These are phyloP conservation scores for Zygoascus meyerae DNA, from an alignment of 1,139 yeast genomes.

Conservation along the genomic window DNA sequence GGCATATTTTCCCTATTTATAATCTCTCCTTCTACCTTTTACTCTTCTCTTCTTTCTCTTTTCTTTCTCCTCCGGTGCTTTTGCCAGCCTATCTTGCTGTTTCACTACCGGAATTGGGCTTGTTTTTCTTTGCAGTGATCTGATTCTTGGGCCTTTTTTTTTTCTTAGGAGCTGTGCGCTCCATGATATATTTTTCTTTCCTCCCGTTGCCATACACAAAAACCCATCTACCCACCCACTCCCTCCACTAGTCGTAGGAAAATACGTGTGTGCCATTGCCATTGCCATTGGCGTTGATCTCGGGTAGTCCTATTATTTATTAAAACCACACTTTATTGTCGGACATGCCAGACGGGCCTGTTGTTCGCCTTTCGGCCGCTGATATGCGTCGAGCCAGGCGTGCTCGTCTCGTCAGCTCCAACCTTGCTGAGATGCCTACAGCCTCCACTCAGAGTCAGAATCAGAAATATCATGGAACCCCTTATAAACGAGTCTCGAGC, in stretches of 20 bases:
- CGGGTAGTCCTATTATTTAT: neutral
- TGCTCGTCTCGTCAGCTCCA: conserved; percentile 4
- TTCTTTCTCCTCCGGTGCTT: neutral
- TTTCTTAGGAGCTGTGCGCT: neutral
- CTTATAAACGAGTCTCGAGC: no score
- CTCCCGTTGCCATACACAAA: neutral
- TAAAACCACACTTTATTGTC: neutral
- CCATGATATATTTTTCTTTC: neutral
- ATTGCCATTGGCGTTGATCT: no score
- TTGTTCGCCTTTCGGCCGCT: neutral
- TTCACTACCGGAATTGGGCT: neutral
- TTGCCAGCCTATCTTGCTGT: neutral
- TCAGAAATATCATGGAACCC: no score
- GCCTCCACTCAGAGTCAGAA: no score
- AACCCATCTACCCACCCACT: neutral
- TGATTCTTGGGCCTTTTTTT: neutral
- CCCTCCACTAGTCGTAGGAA: neutral
- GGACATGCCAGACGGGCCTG: neutral
- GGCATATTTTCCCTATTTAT: conserved; percentile 13
- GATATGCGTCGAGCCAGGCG: conserved; percentile 4
- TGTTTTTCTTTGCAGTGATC: no score
- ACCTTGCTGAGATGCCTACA: neutral
- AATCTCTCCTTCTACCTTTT: neutral
- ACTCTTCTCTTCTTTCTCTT: neutral
- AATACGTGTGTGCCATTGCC: no score